Evolutionary conservation across 768 basidiomycete genomes (phyloP), one percentile per base, ranked within the genome.

Genomic region (Boletus rubroflammeus): DNA sequence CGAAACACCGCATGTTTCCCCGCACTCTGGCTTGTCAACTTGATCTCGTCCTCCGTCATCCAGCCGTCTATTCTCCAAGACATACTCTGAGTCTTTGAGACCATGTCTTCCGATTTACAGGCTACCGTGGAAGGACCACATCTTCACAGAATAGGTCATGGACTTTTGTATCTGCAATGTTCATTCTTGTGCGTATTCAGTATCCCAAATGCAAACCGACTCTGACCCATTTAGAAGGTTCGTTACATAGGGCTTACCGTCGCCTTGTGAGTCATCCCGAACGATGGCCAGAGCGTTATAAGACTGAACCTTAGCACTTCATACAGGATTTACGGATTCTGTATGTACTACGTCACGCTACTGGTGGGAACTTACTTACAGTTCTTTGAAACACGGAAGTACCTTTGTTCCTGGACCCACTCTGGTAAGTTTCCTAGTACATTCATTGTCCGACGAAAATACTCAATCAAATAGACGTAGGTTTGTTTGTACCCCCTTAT

Each of bases 351-450:
- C 2, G 10, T 1, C 9, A 10, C 21, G 1, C 2, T 42, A 3
- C 2, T 0, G 0, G 15, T 10, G 28, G 19, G 15, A 32, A 17
- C 10, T 9, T 23, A n/a, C 56, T 64, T 13, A 62, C 7, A 5
- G 15, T 39, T 0, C 10, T 38, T 41, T 26, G 17, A 41, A 55
- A 65, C 64, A 35, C 3, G 61, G 56, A 23, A 56, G 29, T 25
- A 32, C 48, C 6, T 66, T 65, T 35, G 39, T 65, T 15, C 56
- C 61, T 42, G 64, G 64, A 4, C 53, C 64, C 2, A 21, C 45
- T 17, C 25, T 40, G 19, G 63, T 51, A 40, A 43, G 57, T 55
- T 6, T 35, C 34, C 4, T 41, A 2, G 3, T 28, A 32, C 2
- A 19, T 10, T 40, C 28, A 1, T 40, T 25, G 5, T 28, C 21